These are phyloP conservation scores for Lipomyces yamadae DNA, from an alignment of 805 yeast species.

Conservation along the genomic window DNA sequence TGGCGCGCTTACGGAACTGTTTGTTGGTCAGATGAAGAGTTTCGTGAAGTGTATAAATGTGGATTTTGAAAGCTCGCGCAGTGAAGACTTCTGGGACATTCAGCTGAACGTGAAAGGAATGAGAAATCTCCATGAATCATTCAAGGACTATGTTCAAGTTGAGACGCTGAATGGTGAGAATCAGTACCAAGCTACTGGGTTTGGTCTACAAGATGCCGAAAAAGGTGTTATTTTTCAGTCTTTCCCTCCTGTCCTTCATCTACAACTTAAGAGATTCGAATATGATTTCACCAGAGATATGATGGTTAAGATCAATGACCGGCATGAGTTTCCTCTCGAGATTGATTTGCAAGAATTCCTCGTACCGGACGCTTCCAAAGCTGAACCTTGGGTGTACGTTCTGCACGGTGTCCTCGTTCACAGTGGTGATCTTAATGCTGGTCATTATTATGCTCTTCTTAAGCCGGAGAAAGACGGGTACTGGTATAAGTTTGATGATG, in stretches of 20 bases:
- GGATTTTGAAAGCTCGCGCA: constrained; percentile 87
- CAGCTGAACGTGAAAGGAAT: constrained; percentile 91
- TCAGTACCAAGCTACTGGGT: constrained; percentile 88
- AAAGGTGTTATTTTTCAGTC: constrained; percentile 92
- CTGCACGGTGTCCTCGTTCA: constrained; percentile 95
- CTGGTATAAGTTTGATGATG: constrained; percentile 97
- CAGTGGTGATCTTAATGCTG: constrained; percentile 92
- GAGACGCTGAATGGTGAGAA: constrained; percentile 94
- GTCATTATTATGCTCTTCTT: constrained; percentile 94
- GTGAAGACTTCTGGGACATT: constrained; percentile 97
- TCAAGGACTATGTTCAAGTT: constrained; percentile 82
- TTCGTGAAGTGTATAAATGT: constrained; percentile 91
- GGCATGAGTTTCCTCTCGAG: constrained; percentile 82
- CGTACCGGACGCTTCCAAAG: constrained; percentile 57
- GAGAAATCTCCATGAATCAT: constrained; percentile 71
- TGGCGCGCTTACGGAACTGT: constrained; percentile 73
- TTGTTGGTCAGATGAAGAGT: constrained; percentile 97
- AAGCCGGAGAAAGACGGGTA: constrained; percentile 70
- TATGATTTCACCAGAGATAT: constrained; percentile 89
- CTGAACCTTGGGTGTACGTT: constrained; percentile 74
- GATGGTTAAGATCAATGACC: constrained; percentile 88
- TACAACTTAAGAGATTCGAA: constrained; percentile 92
- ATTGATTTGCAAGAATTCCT: constrained; percentile 81
- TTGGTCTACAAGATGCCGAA: constrained; percentile 92
- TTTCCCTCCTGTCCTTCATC: constrained; percentile 90